phyloP scores from a whole-genome alignment of 2,329 filamentous ascomycete genomes.

The Didymellaceae sp. region DNA sequence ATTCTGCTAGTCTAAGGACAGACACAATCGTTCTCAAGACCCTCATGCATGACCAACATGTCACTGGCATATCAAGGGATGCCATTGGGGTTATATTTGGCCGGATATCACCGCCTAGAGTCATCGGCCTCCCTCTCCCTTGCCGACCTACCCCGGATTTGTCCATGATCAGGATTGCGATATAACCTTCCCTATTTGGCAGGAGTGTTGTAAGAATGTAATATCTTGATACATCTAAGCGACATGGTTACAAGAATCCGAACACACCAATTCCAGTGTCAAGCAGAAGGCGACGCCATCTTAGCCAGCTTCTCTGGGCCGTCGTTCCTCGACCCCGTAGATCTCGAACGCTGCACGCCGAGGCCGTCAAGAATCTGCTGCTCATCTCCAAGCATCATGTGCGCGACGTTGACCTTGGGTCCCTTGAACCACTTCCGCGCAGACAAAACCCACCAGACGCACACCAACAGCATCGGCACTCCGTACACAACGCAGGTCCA shows the following conservation, averaged over 20 bases:
- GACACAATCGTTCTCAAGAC: too few relatives aligned
- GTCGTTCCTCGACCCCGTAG: neutral
- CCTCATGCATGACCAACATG: too few relatives aligned
- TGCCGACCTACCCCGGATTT: too few relatives aligned
- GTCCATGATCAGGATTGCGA: too few relatives aligned
- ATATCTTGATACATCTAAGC: too few relatives aligned
- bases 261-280: neutral
- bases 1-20: neutral
- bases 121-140: too few relatives aligned
- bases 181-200: too few relatives aligned
- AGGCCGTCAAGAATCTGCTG: slow-evolving; percentile 49
- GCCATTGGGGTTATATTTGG: too few relatives aligned
- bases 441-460: slow-evolving; percentile 68
- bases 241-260: too few relatives aligned
- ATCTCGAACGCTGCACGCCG: slow-evolving; percentile 2
- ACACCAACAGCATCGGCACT: slow-evolving; percentile 64
- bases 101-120: too few relatives aligned
- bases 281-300: slow-evolving; percentile 2
- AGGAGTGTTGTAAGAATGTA: too few relatives aligned
- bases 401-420: slow-evolving; percentile 71
- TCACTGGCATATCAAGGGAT: too few relatives aligned
- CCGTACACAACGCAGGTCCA: slow-evolving; percentile 73
- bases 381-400: slow-evolving; percentile 55
- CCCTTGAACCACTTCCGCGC: slow-evolving; percentile 74
- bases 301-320: slow-evolving; percentile 11